Evolutionary conservation across 1,284 basidiomycete species (phyloP).

Genomic region (Stygiomarasmius scandens): DNA sequence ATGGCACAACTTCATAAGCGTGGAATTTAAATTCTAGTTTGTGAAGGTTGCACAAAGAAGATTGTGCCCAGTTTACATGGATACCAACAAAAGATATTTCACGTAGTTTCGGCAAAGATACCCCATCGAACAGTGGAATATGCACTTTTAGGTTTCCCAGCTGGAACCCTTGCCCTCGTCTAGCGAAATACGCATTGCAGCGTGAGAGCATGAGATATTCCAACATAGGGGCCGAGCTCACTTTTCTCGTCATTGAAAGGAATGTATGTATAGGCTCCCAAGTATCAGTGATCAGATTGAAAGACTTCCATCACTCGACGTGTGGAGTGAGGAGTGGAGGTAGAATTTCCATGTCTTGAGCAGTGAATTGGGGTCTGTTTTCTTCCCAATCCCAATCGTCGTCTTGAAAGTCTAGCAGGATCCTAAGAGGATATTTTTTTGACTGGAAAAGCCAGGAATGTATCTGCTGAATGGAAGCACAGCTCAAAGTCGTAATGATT

Average conservation of each 20-base stretch:
- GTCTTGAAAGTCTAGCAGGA: conserved; percentile 44
- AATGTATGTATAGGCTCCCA: conserved; percentile 59
- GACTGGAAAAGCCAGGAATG: conserved; percentile 45
- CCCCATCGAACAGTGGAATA: conserved; percentile 45
- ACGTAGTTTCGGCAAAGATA: conserved; percentile 32
- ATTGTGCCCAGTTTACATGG: too few species aligned
- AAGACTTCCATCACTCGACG: conserved; percentile 44
- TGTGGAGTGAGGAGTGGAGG: conserved; percentile 46
- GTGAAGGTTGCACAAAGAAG: too few species aligned
- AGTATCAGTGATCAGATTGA: conserved; percentile 55
- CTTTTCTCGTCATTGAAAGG: conserved; percentile 37
- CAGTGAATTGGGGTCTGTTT: conserved; percentile 41
- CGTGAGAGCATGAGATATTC: too few species aligned
- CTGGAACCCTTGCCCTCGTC: too few species aligned
- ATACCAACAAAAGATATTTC: conserved; percentile 47
- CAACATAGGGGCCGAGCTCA: conserved; percentile 15
- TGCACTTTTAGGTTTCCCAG: conserved; percentile 10
- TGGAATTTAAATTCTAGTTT: too few species aligned
- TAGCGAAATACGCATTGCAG: too few species aligned
- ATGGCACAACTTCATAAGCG: conserved; percentile 29
- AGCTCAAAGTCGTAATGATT: conserved; percentile 45
- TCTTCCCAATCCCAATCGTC: conserved; percentile 26
- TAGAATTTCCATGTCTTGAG: conserved; percentile 44
- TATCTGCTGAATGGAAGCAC: conserved; percentile 36
- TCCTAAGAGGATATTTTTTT: conserved; percentile 41